A percentile compares a stretch with the other conserved stretches of the same genome.
Evolutionary conservation across 257 asterid genomes (phyloP).

Genomic region (Thymus quinquecostatus): DNA sequence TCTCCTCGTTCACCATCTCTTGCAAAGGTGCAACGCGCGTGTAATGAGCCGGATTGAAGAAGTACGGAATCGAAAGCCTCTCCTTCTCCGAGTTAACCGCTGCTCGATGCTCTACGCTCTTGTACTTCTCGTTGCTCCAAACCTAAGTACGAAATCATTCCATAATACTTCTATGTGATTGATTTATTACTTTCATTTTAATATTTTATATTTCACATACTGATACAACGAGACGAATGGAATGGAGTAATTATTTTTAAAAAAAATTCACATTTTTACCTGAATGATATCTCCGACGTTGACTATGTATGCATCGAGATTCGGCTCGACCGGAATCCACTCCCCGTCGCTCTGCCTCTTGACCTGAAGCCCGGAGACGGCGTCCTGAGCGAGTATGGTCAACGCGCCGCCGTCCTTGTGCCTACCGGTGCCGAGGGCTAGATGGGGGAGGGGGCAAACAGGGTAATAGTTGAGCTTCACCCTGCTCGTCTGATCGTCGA

Average conservation of each 20-base stretch:
- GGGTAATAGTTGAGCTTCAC: slow-evolving; percentile 73
- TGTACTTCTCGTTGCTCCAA: slow-evolving; percentile 32
- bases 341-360: slow-evolving; percentile 67
- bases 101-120: slow-evolving; percentile 34
- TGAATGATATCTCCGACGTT: slow-evolving; percentile 72
- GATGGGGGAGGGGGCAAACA: slow-evolving; percentile 62
- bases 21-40: slow-evolving; percentile 32
- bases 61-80: slow-evolving; percentile 35
- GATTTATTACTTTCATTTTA: no score
- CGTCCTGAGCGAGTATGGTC: slow-evolving; percentile 66
- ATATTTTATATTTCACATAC: no score
- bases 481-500: slow-evolving; percentile 52
- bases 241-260: no score
- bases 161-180: no score
- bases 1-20: slow-evolving; percentile 31
- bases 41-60: slow-evolving; percentile 37
- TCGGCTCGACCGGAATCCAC: slow-evolving; percentile 71
- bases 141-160: not conserved
- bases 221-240: no score
- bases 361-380: slow-evolving; percentile 71
- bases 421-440: slow-evolving; percentile 74
- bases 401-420: slow-evolving; percentile 68
- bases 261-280: slow-evolving; percentile 32
- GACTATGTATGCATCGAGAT: slow-evolving; percentile 59
- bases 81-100: slow-evolving; percentile 31